These are phyloP conservation scores for Artemisia annua DNA, from an alignment of 129 eudicot genomes.

Conservation along the genomic window DNA sequence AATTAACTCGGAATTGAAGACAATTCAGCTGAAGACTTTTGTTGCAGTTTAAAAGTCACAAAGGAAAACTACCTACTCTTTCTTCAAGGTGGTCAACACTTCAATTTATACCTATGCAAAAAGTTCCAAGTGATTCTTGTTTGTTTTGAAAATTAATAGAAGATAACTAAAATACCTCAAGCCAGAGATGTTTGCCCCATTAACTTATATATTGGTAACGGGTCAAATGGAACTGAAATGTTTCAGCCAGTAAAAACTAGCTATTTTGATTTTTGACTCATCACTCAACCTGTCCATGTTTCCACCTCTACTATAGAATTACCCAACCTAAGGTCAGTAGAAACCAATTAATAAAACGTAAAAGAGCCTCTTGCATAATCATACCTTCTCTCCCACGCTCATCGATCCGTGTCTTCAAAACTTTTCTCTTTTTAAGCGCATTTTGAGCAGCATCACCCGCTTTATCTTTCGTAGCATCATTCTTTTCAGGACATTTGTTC, in stretches of 20 bases:
- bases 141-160: background rate
- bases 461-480: constrained; percentile 38
- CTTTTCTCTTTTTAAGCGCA: constrained; percentile 73
- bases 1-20: background rate
- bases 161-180: background rate
- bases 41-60: background rate
- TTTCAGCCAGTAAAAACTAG: too few relatives aligned
- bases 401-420: constrained; percentile 84
- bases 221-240: too few relatives aligned
- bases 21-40: background rate
- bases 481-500: constrained; percentile 16
- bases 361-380: background rate
- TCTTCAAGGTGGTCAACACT: background rate
- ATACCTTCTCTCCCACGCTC: constrained; percentile 99
- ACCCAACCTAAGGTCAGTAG: background rate
- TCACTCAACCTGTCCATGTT: background rate
- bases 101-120: background rate
- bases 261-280: too few relatives aligned
- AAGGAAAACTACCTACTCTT: background rate
- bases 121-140: background rate
- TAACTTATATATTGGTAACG: background rate
- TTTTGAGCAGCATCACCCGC: constrained; percentile 42
- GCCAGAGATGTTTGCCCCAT: background rate
- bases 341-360: background rate
- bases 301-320: background rate